Base-by-base conservation (phyloP, 257 asterid genomes). In the Nicotiana knightiana region DNA sequence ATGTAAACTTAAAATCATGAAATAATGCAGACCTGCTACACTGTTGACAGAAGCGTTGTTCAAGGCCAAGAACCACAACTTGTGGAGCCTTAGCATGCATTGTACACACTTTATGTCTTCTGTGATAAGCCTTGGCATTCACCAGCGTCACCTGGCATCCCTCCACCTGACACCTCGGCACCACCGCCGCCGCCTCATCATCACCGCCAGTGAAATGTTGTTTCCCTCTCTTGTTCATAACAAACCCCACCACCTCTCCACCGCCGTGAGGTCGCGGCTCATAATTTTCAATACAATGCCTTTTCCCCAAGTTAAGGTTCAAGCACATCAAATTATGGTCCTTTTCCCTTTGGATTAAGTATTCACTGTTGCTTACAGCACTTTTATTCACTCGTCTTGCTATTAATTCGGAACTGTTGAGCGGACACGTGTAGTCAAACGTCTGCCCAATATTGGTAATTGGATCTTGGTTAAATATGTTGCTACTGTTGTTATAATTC, bases 11-110 rank as follows among this genome's bases (percentile, higher is more conserved):
- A 63, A 18, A 26, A 18, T 10, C 32, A 32, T 3, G 43, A 24
- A 62, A 24, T 61, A 8, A 5, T 24, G 4, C 6, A 3, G n/a
- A 90, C 97, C 95, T 90, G 93, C 97, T 90, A 81, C 97, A 90
- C 86, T 92, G 97, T 55, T 93, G 97, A 87, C 95, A 93, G 83
- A 93, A 93, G 11, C 97, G 89, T 79, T 92, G 97, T 13, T 88
- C 88, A 15, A 82, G 81, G 51, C 95, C 97, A n/a, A 61, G 89
- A 66, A 93, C 87, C 43, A 88, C 83, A 4, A 89, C 97, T 68
- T 61, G 85, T 0, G 97, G 93, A 13, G 97, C 93, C 78, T 93
- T 93, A 0, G 97, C 90, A 83, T 93, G 97, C 84, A 61, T 77
- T 81, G 88, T 91, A 58, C 97, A 91, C 6, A 93, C 97, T 87